Evolutionary conservation across 768 basidiomycete genomes (phyloP).

Genomic region (Baorangia bicolor): DNA sequence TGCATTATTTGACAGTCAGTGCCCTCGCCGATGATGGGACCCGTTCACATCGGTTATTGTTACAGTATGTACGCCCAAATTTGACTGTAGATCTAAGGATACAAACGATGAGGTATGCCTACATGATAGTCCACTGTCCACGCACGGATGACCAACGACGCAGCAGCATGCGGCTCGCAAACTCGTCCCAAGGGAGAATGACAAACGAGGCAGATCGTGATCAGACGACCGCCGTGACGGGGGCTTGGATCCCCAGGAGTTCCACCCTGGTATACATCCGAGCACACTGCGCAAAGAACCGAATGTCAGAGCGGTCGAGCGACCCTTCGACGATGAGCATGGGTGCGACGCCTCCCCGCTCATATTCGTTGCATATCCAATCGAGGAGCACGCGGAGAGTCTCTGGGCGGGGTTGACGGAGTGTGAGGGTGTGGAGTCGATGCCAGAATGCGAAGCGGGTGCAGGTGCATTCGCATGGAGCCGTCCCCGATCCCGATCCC

Average conservation of each 20-base stretch:
- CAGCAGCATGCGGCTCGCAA: background rate
- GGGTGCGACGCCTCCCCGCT: slow-evolving; percentile 9
- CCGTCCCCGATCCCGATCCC: background rate
- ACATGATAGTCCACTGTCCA: background rate
- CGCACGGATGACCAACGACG: background rate
- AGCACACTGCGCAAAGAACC: slow-evolving; percentile 13
- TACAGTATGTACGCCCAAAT: slow-evolving; percentile 7
- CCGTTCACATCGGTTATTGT: background rate
- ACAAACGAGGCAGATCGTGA: background rate
- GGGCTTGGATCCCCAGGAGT: slow-evolving; percentile 1
- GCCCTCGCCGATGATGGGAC: no score
- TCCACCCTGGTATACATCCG: slow-evolving; percentile 16
- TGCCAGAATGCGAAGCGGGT: slow-evolving; percentile 17
- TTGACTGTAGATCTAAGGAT: slow-evolving; percentile 1
- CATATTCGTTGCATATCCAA: slow-evolving; percentile 18
- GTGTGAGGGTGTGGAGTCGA: slow-evolving; percentile 17
- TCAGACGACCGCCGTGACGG: slow-evolving; percentile 1
- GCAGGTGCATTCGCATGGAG: slow-evolving; percentile 2
- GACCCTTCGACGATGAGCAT: slow-evolving; percentile 20
- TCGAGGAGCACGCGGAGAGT: slow-evolving; percentile 20
- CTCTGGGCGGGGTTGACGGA: slow-evolving; percentile 24
- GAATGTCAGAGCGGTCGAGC: slow-evolving; percentile 16
- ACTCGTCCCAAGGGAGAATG: background rate
- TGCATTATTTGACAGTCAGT: no score
- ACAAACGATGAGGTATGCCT: background rate